Conservation (phyloP, 2,329 filamentous ascomycete species). For the Hymenoscyphus salicellus region DNA sequence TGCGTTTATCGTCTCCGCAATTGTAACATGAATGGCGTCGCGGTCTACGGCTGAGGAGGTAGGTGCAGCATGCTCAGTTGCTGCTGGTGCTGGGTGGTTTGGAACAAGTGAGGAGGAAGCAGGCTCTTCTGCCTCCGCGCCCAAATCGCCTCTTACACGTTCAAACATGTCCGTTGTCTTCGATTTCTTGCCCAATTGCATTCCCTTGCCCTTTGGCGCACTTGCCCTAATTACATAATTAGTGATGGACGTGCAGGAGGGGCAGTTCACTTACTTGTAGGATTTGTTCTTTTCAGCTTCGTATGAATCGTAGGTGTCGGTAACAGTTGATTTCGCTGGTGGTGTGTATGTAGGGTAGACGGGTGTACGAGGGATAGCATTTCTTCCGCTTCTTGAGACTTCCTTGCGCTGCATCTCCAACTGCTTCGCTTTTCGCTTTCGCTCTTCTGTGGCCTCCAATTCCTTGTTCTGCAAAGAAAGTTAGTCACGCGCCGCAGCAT, state of each 20-base stretch:
- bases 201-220: slow-evolving; percentile 87
- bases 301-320: slow-evolving; percentile 88
- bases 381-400: slow-evolving; percentile 72
- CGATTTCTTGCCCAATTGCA: slow-evolving; percentile 98
- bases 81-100: slow-evolving; percentile 46
- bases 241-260: slow-evolving; percentile 22
- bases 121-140: slow-evolving; percentile 74
- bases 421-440: slow-evolving; percentile 98
- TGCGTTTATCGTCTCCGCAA: slow-evolving; percentile 87
- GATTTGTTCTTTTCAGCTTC: slow-evolving; percentile 97
- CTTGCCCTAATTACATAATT: slow-evolving; percentile 45
- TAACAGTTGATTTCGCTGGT: slow-evolving; percentile 67
- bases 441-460: slow-evolving; percentile 94
- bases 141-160: slow-evolving; percentile 86
- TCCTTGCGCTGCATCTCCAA: slow-evolving; percentile 99
- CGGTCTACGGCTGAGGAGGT: slow-evolving; percentile 68
- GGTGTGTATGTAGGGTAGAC: slow-evolving; percentile 88
- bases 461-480: slow-evolving; percentile 77
- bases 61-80: slow-evolving; percentile 55
- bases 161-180: slow-evolving; percentile 98
- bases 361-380: slow-evolving; percentile 67
- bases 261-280: slow-evolving; percentile 60
- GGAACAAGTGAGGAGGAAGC: slow-evolving; percentile 62
- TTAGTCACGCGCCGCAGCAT: slow-evolving; percentile 24
- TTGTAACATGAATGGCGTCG: slow-evolving; percentile 81